A percentile compares a stretch with the other conserved stretches of the same genome.
Conservation (phyloP, 305 asterid species). For the Fraxinus dipetala region DNA sequence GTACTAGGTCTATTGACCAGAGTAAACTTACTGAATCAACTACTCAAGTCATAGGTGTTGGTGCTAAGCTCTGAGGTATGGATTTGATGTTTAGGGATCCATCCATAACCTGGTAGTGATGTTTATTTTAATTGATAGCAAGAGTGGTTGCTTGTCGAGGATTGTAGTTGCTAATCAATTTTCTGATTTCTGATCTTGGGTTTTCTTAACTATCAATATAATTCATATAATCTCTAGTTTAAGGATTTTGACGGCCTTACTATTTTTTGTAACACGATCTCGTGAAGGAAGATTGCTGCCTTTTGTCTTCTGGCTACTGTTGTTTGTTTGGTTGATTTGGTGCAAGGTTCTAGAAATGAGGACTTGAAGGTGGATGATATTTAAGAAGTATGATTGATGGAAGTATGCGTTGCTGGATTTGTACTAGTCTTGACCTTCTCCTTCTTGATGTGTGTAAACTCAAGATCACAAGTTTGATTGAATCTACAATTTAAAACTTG, state of each 20-base stretch:
- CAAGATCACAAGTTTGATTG: background rate
- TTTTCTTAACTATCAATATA: background rate
- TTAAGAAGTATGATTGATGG: background rate
- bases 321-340: background rate
- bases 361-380: background rate
- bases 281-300: background rate
- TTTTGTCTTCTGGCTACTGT: background rate
- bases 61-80: conserved; percentile 5
- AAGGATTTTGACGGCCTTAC: background rate
- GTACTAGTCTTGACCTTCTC: background rate
- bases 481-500: background rate
- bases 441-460: background rate
- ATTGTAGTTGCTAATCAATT: background rate
- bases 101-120: background rate
- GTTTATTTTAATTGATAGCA: background rate
- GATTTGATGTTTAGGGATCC: background rate
- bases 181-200: background rate
- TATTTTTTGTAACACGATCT: background rate
- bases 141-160: background rate
- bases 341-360: background rate
- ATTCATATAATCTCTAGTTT: background rate
- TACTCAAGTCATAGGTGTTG: background rate
- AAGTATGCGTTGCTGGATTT: background rate
- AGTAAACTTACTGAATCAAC: background rate
- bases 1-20: background rate